Evolutionary conservation across 2,329 filamentous ascomycete genomes (phyloP).

Genomic region (Penicillium sp.): DNA sequence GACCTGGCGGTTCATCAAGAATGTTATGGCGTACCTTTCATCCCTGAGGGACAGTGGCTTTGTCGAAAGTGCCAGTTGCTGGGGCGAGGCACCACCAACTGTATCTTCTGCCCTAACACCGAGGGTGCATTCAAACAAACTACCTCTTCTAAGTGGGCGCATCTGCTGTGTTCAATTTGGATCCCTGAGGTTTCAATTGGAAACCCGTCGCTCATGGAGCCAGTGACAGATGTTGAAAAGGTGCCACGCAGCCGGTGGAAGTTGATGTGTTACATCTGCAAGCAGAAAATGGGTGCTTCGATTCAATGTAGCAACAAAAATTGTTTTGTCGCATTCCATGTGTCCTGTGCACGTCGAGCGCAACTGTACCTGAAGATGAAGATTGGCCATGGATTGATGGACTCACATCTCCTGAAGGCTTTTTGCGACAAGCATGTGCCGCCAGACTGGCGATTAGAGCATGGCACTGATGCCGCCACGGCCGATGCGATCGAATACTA

Average conservation of each 20-base stretch:
- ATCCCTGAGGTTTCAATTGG: constrained; percentile 95
- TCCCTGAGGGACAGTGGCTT: constrained; percentile 97
- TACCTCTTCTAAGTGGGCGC: constrained; percentile 93
- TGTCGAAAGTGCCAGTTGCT: constrained; percentile 96
- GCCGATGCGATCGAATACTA: constrained; percentile 86
- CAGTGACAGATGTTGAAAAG: constrained; percentile 96
- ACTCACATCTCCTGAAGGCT: constrained; percentile 82
- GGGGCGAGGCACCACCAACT: constrained; percentile 87
- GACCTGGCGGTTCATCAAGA: constrained; percentile 97
- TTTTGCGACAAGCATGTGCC: constrained; percentile 96
- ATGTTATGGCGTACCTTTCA: constrained; percentile 98
- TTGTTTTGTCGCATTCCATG: constrained; percentile 95
- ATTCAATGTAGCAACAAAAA: constrained; percentile 98
- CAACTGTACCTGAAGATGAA: constrained; percentile 96
- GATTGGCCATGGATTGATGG: constrained; percentile 78
- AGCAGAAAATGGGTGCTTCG: constrained; percentile 95
- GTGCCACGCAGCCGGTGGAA: constrained; percentile 95
- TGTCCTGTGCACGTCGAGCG: constrained; percentile 88
- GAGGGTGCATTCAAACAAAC: constrained; percentile 99
- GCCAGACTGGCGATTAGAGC: constrained; percentile 81
- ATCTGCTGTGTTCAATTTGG: constrained; percentile 96
- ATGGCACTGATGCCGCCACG: constrained; percentile 77
- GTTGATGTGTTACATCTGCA: constrained; percentile 91
- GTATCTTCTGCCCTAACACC: constrained; percentile 97
- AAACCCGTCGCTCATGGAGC: constrained; percentile 97